Evolutionary conservation across 306 rosid species (phyloP).

Genomic region (Dryas drummondii): DNA sequence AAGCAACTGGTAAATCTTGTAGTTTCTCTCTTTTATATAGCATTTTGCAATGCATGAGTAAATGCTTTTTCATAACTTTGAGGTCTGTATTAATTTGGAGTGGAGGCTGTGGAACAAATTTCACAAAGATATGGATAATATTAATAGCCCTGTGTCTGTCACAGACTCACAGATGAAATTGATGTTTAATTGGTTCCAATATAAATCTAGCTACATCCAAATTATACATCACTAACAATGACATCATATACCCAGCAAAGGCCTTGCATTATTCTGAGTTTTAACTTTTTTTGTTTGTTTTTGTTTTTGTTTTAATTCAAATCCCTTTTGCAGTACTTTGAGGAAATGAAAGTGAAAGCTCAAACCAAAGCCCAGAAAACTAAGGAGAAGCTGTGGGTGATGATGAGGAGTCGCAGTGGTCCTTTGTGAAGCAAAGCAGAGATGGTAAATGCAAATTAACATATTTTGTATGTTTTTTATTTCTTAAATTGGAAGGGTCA

Average conservation of each 20-base stretch:
- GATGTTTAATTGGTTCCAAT: not conserved
- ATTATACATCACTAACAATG: no score
- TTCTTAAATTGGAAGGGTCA: no score
- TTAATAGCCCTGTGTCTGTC: no score
- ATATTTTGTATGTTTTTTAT: not conserved
- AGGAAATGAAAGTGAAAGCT: constrained; percentile 49
- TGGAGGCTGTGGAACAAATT: no score
- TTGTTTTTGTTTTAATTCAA: not conserved
- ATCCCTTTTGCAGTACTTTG: constrained; percentile 43
- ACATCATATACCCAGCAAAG: no score
- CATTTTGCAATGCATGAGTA: not conserved
- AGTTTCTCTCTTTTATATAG: no score
- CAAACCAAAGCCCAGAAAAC: constrained; percentile 62
- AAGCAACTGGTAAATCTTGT: constrained; percentile 64
- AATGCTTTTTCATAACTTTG: not conserved
- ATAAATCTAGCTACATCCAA: not conserved
- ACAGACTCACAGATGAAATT: no score
- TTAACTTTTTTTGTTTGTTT: not conserved
- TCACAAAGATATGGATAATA: no score
- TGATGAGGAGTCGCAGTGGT: constrained; percentile 67
- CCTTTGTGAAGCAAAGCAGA: constrained; percentile 37
- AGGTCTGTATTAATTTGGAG: not conserved
- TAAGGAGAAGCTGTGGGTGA: constrained; percentile 46
- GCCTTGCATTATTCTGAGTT: no score
- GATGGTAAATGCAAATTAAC: not conserved